A percentile compares a stretch with the other conserved stretches of the same genome.
Evolutionary conservation across 768 basidiomycete species (phyloP).

Genomic region (Termitomyces sp.): DNA sequence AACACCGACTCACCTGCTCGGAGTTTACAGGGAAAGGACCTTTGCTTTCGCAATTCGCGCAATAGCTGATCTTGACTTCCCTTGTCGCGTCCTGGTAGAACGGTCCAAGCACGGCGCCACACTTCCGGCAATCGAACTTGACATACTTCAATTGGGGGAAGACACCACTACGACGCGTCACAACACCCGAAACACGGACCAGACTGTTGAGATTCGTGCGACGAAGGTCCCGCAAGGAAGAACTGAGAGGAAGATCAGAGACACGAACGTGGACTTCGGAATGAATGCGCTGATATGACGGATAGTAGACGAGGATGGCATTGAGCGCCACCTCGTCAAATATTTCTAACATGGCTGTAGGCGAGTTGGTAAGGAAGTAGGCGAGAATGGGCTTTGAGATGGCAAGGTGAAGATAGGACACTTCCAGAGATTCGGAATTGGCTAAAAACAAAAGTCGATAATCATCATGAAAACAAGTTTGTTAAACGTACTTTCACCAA

Average conservation of each 20-base stretch:
- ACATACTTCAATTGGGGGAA: conserved; percentile 99
- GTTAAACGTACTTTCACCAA: conserved; percentile 80
- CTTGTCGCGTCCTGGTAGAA: conserved; percentile 97
- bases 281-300: conserved; percentile 94
- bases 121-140: conserved; percentile 97
- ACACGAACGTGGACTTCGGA: conserved; percentile 97
- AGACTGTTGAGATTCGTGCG: conserved; percentile 91
- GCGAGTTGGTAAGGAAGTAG: conserved; percentile 96
- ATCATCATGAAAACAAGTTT: background rate
- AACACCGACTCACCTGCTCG: conserved; percentile 63
- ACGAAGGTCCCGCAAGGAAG: conserved; percentile 90
- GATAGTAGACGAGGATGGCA: conserved; percentile 93
- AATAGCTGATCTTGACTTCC: conserved; percentile 93
- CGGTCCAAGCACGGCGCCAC: conserved; percentile 89
- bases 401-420: conserved; percentile 94
- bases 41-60: conserved; percentile 89
- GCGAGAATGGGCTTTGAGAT: conserved; percentile 91
- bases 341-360: conserved; percentile 85
- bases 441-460: conserved; percentile 40
- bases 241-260: conserved; percentile 85
- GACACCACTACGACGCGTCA: conserved; percentile 91
- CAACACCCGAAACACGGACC: conserved; percentile 92
- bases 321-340: conserved; percentile 95
- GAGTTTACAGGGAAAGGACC: conserved; percentile 97
- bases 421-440: conserved; percentile 96